Percentiles rank a stretch among this genome's conserved stretches.
Evolutionary conservation across 129 eudicot genomes (phyloP).

Genomic region (Logfia minima): DNA sequence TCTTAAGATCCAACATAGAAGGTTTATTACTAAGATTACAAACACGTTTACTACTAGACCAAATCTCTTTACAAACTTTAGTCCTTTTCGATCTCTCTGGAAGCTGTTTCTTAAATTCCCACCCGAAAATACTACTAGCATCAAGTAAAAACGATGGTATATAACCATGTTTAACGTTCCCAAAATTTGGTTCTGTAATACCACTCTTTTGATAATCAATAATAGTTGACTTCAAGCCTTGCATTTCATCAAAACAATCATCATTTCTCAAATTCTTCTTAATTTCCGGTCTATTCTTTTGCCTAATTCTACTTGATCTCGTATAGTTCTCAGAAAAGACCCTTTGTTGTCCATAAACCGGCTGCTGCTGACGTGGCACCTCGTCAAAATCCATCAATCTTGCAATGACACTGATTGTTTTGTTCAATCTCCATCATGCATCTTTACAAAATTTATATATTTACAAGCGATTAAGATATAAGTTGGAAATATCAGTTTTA

Average conservation of each 20-base stretch:
- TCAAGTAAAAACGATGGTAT: constrained; percentile 20
- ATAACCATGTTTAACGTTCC: constrained; percentile 16
- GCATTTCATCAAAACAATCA: constrained; percentile 16
- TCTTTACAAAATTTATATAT: no score
- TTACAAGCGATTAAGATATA: no score
- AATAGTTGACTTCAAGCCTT: constrained; percentile 11
- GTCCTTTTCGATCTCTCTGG: constrained; percentile 42
- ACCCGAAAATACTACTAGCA: constrained; percentile 26
- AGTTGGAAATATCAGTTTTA: no score
- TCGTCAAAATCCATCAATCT: constrained; percentile 60
- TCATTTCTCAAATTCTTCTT: neutral
- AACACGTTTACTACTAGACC: constrained; percentile 24
- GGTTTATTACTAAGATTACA: constrained; percentile 26
- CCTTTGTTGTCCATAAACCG: constrained; percentile 25
- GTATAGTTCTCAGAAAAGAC: constrained; percentile 68
- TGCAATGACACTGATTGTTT: constrained; percentile 58
- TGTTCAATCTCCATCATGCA: constrained; percentile 45
- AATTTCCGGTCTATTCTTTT: neutral
- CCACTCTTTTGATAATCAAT: constrained; percentile 10
- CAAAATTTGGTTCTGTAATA: constrained; percentile 7
- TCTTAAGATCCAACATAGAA: constrained; percentile 29
- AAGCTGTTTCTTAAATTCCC: constrained; percentile 43
- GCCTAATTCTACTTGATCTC: constrained; percentile 27
- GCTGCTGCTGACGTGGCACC: constrained; percentile 35
- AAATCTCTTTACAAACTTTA: constrained; percentile 30